phyloP scores from a whole-genome alignment of 768 basidiomycete species.

The Amanita molliuscula region DNA sequence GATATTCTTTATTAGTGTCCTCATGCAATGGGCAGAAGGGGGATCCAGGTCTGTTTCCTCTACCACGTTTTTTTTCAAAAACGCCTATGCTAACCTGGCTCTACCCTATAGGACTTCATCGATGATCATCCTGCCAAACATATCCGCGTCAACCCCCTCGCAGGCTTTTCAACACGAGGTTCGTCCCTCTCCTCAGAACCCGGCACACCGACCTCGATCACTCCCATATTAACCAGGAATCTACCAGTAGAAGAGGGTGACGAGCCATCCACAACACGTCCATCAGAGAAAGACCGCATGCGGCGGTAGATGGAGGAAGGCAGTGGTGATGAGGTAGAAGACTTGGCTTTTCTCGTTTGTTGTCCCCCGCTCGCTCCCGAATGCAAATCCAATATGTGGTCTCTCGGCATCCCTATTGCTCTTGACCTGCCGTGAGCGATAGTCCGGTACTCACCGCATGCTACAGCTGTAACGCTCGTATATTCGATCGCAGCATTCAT shows the following conservation, averaged over 20 bases:
- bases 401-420: constrained; percentile 92
- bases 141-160: constrained; percentile 31
- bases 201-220: constrained; percentile 14
- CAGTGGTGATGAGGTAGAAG: constrained; percentile 63
- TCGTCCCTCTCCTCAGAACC: constrained; percentile 10
- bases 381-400: constrained; percentile 92
- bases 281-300: constrained; percentile 52
- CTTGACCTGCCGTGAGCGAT: too few relatives aligned
- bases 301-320: constrained; percentile 37
- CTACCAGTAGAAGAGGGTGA: background rate
- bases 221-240: constrained; percentile 13
- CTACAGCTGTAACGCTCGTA: too few relatives aligned
- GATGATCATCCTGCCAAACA: constrained; percentile 51
- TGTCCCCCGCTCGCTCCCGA: background rate
- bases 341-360: constrained; percentile 75
- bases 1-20: constrained; percentile 39
- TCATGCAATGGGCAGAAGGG: constrained; percentile 93
- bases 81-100: background rate
- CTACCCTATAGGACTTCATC: constrained; percentile 76
- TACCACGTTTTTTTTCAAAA: background rate
- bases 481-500: too few relatives aligned
- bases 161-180: constrained; percentile 14
- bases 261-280: constrained; percentile 12
- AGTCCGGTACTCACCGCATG: too few relatives aligned
- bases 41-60: constrained; percentile 41